These are phyloP conservation scores for Puccinia triticina DNA, from an alignment of 1,284 basidiomycete genomes.

Conservation along the genomic window DNA sequence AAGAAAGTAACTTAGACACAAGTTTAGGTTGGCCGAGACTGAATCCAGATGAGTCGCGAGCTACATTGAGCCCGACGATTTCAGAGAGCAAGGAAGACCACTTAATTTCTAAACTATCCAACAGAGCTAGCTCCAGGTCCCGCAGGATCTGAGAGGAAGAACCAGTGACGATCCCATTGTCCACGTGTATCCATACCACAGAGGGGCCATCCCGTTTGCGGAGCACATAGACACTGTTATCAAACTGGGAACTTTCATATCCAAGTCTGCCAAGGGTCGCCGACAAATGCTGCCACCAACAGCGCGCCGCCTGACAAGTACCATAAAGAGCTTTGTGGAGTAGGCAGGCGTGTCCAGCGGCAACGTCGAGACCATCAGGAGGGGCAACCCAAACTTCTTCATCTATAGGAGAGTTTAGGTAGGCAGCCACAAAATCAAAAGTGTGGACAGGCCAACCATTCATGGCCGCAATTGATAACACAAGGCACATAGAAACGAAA, in stretches of 20 bases:
- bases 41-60: not conserved
- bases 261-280: not conserved
- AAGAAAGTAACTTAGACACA: not conserved
- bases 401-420: not conserved
- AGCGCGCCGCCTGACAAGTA: conserved; percentile 5
- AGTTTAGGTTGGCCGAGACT: not conserved
- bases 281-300: conserved; percentile 17
- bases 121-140: not conserved
- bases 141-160: not conserved
- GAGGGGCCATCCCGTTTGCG: too few relatives aligned
- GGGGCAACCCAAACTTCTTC: not conserved
- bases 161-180: conserved; percentile 9
- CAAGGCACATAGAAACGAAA: not conserved
- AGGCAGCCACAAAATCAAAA: not conserved
- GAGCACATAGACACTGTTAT: not conserved
- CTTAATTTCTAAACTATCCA: not conserved
- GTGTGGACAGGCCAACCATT: not conserved
- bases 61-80: not conserved
- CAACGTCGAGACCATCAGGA: not conserved
- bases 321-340: conserved; percentile 25
- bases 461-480: not conserved
- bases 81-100: not conserved
- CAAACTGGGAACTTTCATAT: not conserved
- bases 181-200: conserved; percentile 20
- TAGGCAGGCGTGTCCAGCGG: not conserved